These are phyloP conservation scores for Candida vartiovaarae DNA, from an alignment of 805 yeast genomes.

Conservation along the genomic window DNA sequence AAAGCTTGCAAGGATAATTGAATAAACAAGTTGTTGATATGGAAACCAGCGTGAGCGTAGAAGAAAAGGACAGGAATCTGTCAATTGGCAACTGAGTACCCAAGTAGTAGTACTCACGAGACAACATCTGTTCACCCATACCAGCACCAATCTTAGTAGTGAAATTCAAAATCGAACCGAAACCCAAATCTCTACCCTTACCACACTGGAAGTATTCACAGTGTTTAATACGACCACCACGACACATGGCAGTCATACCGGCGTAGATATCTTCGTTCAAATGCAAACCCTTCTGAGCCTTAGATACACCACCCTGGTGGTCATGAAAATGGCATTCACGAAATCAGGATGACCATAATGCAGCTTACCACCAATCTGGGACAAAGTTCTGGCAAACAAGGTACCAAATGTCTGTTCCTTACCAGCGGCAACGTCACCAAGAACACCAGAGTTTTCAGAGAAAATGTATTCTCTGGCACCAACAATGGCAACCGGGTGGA, in stretches of 20 bases:
- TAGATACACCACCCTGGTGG: conserved; percentile 85
- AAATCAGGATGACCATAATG: conserved; percentile 91
- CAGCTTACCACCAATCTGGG: conserved; percentile 79
- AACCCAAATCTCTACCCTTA: conserved; percentile 85
- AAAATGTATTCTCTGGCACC: conserved; percentile 86
- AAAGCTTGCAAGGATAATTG: conserved; percentile 69
- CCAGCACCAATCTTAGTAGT: conserved; percentile 89
- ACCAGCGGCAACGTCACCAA: conserved; percentile 89
- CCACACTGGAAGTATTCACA: conserved; percentile 88
- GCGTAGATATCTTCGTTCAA: conserved; percentile 85
- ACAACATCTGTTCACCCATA: conserved; percentile 86
- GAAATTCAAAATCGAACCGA: conserved; percentile 79
- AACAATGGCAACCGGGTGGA: conserved; percentile 73
- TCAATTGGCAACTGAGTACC: conserved; percentile 78
- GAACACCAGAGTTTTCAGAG: conserved; percentile 78
- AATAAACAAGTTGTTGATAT: conserved; percentile 72
- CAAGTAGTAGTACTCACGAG: conserved; percentile 75
- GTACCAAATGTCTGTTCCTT: conserved; percentile 89
- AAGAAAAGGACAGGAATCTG: conserved; percentile 77
- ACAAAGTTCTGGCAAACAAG: conserved; percentile 72
- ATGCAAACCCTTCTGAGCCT: conserved; percentile 81
- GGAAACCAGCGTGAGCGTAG: conserved; percentile 86
- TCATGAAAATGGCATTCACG: conserved; percentile 67
- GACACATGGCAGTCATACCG: conserved; percentile 74
- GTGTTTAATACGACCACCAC: conserved; percentile 86